Evolutionary conservation across 768 basidiomycete genomes (phyloP), one percentile per base, ranked within the genome.

Genomic region (Macrolepiota fuliginosa): DNA sequence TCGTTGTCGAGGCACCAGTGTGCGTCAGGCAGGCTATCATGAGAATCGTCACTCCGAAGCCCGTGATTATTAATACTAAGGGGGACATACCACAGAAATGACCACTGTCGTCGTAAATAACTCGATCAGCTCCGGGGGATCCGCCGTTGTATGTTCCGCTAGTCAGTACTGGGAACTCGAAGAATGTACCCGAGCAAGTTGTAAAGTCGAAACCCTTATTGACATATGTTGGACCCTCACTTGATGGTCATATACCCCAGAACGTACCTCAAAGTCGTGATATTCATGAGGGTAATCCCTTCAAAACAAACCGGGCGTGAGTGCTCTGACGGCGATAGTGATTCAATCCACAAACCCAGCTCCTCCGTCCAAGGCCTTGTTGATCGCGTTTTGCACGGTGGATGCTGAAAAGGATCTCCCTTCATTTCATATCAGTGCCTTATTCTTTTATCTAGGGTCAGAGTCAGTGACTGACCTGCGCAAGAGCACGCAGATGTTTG

Each of bases 41-140:
- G 15, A 29, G 27, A 24, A 25, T 17, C 5, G 17, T 45, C 17
- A 19, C 29, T 32, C 29, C 1, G 42, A 45, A 7, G 5, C 17
- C 1, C 42, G n/a, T 2, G 42, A 45, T 0, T 7, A n/a, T 1
- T 19, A 19, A 45, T 9, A 19, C 19, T 0, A 19, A 3, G 17
- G n/a, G 2, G 19, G 25, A 54, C 69, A 63, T 42, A 73, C 72
- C 65, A 51, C 71, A 73, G 54, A 72, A 61, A 37, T 69, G 50
- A 37, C 63, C 66, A 47, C 42, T 56, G 27, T 64, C 37, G 65
- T 73, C 69, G 54, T 70, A 73, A 47, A 72, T 70, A 39, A 71
- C 72, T n/a, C 70, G 69, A 54, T 73, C 68, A 15, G 70, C 67
- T 19, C 70, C 72, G 1, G 70, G 71, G 50, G 69, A 72, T 36